These are phyloP conservation scores for Nitzschia inconspicua DNA, from an alignment of 108 stramenopile species.

Conservation along the genomic window DNA sequence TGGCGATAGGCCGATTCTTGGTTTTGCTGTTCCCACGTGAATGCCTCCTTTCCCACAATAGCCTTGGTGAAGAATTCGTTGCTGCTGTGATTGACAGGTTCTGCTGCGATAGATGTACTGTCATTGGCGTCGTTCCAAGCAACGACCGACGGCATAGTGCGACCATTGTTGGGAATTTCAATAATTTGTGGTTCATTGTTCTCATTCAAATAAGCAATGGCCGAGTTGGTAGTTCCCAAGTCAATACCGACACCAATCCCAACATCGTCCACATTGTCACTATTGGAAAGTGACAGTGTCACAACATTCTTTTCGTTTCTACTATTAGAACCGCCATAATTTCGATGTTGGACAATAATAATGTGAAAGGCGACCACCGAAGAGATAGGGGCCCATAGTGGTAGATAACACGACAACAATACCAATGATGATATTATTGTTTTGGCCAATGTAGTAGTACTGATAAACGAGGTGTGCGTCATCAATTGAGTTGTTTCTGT, in stretches of 20 bases:
- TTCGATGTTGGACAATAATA: too few relatives aligned
- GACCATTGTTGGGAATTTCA: conserved; percentile 44
- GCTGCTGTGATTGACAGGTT: conserved; percentile 6
- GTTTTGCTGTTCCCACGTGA: conserved; percentile 35
- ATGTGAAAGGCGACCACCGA: too few relatives aligned
- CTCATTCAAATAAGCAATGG: conserved; percentile 73
- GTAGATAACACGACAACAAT: too few relatives aligned
- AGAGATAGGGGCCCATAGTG: too few relatives aligned
- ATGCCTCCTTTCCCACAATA: conserved; percentile 50
- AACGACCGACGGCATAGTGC: conserved; percentile 77
- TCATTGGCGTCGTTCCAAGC: conserved; percentile 10
- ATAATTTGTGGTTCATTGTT: conserved; percentile 44
- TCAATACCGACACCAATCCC: conserved; percentile 91
- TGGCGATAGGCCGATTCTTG: conserved; percentile 58
- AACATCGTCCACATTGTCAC: too few relatives aligned
- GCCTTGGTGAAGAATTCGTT: neutral
- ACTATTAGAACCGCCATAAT: too few relatives aligned
- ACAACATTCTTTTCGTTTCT: too few relatives aligned
- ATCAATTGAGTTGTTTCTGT: too few relatives aligned
- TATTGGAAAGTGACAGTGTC: too few relatives aligned
- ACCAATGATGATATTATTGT: too few relatives aligned
- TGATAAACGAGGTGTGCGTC: too few relatives aligned
- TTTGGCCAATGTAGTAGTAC: too few relatives aligned
- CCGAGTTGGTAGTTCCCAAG: conserved; percentile 90
- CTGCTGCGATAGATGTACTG: conserved; percentile 9